These are phyloP conservation scores for Fusarium humuli DNA, from an alignment of 2,329 filamentous ascomycete species.

Conservation along the genomic window DNA sequence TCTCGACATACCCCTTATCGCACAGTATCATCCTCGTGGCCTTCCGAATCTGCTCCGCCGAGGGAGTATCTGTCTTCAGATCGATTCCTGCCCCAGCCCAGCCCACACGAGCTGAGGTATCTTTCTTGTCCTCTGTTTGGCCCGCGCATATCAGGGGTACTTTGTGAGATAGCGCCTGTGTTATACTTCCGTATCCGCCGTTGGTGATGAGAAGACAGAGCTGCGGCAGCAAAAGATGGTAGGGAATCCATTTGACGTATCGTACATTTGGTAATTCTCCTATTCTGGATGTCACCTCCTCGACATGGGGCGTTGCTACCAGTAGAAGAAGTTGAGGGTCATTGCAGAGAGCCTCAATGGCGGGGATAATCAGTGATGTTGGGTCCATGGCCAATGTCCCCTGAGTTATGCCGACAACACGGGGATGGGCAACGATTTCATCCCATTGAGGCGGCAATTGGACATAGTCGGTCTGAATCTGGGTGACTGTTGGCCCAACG, in stretches of 20 bases:
- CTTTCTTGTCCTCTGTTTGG: slow-evolving; percentile 53
- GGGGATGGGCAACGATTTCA: slow-evolving; percentile 42
- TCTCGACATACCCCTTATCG: slow-evolving; percentile 38
- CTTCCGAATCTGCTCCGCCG: slow-evolving; percentile 39
- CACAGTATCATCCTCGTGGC: slow-evolving; percentile 46
- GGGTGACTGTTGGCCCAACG: slow-evolving; percentile 53
- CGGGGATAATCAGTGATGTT: slow-evolving; percentile 52
- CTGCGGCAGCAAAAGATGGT: slow-evolving; percentile 51
- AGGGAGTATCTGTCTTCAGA: slow-evolving; percentile 51
- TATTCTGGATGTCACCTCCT: slow-evolving; percentile 42
- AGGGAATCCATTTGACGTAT: slow-evolving; percentile 53
- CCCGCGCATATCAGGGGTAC: slow-evolving; percentile 53
- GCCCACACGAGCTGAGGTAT: slow-evolving; percentile 51
- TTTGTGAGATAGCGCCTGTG: slow-evolving; percentile 51
- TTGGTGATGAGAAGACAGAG: slow-evolving; percentile 53
- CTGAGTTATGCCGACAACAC: slow-evolving; percentile 54
- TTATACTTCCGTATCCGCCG: slow-evolving; percentile 54
- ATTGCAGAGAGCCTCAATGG: slow-evolving; percentile 49
- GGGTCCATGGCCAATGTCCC: slow-evolving; percentile 54
- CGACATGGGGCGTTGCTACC: slow-evolving; percentile 49
- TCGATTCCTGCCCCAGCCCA: slow-evolving; percentile 52
- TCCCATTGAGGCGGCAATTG: slow-evolving; percentile 51
- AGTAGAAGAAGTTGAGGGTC: slow-evolving; percentile 49
- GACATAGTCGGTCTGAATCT: slow-evolving; percentile 5
- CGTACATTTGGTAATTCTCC: slow-evolving; percentile 45